phyloP scores from a whole-genome alignment of 352 stramenopile genomes.

The Globisporangium lucens region DNA sequence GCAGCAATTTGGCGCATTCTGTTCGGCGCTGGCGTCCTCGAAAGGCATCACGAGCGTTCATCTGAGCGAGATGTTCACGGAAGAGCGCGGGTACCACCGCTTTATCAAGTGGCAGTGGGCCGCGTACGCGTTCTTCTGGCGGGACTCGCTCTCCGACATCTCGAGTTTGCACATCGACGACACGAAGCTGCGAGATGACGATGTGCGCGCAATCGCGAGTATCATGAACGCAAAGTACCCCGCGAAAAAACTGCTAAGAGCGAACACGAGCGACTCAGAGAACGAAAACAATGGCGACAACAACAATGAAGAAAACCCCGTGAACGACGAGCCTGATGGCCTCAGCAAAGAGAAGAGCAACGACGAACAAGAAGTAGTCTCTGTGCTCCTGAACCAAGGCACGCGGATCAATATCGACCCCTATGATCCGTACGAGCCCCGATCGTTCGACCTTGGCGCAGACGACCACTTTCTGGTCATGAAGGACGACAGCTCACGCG shows the following conservation, averaged over 20 bases:
- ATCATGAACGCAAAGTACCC: slow-evolving; percentile 13
- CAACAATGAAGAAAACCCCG: background rate
- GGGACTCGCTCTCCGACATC: slow-evolving; percentile 4
- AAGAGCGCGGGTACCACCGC: slow-evolving; percentile 10
- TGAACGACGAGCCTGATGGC: background rate
- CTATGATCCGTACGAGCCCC: background rate
- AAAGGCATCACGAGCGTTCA: slow-evolving; percentile 5
- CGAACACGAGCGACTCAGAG: background rate
- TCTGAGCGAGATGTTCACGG: slow-evolving; percentile 14
- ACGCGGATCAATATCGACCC: slow-evolving; percentile 11
- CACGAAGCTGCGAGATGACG: slow-evolving; percentile 4
- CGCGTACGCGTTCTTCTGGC: slow-evolving; percentile 20
- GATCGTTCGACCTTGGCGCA: slow-evolving; percentile 1
- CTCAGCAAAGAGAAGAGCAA: background rate
- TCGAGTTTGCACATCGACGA: slow-evolving; percentile 13
- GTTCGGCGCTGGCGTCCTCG: slow-evolving; percentile 14
- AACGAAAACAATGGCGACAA: background rate
- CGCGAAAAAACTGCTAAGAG: slow-evolving; percentile 8
- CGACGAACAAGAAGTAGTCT: slow-evolving; percentile 5
- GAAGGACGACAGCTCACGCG: slow-evolving; percentile 8
- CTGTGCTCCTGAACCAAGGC: slow-evolving; percentile 17
- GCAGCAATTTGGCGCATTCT: slow-evolving; percentile 19
- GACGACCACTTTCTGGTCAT: slow-evolving; percentile 24
- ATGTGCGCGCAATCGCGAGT: slow-evolving; percentile 12
- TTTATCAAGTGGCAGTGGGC: slow-evolving; percentile 18